Evolutionary conservation across 2,329 filamentous ascomycete species (phyloP), one percentile per base, ranked within the genome.

Genomic region (Penicillium aurantiogriseum): DNA sequence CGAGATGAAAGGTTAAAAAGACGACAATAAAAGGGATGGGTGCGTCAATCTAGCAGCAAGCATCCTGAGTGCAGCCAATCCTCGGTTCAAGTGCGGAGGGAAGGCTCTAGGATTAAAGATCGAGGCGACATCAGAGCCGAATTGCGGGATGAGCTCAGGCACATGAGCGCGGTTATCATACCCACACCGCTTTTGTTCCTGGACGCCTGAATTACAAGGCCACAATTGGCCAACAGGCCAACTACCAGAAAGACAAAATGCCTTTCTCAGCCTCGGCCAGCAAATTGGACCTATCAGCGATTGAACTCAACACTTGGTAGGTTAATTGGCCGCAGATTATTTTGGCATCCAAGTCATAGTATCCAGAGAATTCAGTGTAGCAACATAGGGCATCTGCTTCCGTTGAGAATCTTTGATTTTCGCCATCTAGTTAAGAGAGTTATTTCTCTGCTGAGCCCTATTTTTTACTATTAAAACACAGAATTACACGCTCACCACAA

Each of bases 111-210:
- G 40, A 29, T 46, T 52, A n/a, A 44, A 40, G 40, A 52, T 47
- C 49, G 35, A 52, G 33, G 43, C 42, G 29, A 44, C 25, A 45
- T 36, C 15, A 45, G 10, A 31, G 38, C 46, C 42, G 42, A 46
- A 47, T n/a, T 46, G 54, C 54, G 54, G 54, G 54, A 56, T 47
- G 42, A 52, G 54, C 40, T 53, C 39, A 39, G 49, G 29, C 48
- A 44, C 54, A 23, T 23, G 23, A 35, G 27, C 33, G 33, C 36
- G 27, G 39, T 25, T 47, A 47, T 25, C 38, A 47, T 5, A 44
- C 15, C 44, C n/a, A 56, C 54, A 56, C 54, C 54, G 54, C 54
- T 21, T 44, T 56, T 39, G 21, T 13, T 4, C 5, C 8, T 36
- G 0, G 11, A 2, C 8, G 29, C 45, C 52, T 43, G 21, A n/a